Evolutionary conservation across 2,329 filamentous ascomycete species (phyloP), one percentile per base, ranked within the genome.

Genomic region (Torrubiella hemipterigena): DNA sequence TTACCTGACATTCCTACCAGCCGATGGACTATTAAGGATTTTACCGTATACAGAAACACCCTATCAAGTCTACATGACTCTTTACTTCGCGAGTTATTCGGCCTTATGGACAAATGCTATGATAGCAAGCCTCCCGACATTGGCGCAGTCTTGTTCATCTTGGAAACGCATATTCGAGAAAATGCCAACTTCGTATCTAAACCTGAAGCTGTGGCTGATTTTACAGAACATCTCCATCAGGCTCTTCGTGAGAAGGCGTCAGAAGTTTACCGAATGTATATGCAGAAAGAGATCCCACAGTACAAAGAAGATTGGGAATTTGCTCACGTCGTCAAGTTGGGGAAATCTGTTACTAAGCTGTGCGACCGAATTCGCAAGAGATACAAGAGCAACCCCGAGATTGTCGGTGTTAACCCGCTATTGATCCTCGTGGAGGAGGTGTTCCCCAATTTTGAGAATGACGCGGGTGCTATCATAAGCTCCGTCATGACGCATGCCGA

Each of bases 291-390:
- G 46, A 77, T 98, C 2, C 86, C 87, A 2, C 70, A 81, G 20
- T 73, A 79, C 33, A 78, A 84, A 43, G 76, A 86, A 41, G 70
- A 83, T 30, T 95, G 91, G 87, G 76, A 95, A 43, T 89, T 93
- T 51, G 81, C 73, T 39, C 84, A 96, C 53, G 80, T 96, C 34
- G 85, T 95, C 36, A 75, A 87, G 48, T 71, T 98, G 16, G 86
- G 87, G 12, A 84, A 91, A 50, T 75, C 77, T 1, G 84, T 96
- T 5, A 78, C 85, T 29, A 86, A 83, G 42, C 66, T 95, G 19
- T 84, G 81, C 40, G 79, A 93, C 46, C 83, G 80, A 50, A 93
- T 95, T 31, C 80, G 86, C 53, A 96, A 96, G 58, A 76, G 89
- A 29, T 98, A 94, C 56, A 76, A 76, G 45, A 89, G 82, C 45